Evolutionary conservation across 768 basidiomycete genomes (phyloP).

Genomic region (Grammothele lineata): DNA sequence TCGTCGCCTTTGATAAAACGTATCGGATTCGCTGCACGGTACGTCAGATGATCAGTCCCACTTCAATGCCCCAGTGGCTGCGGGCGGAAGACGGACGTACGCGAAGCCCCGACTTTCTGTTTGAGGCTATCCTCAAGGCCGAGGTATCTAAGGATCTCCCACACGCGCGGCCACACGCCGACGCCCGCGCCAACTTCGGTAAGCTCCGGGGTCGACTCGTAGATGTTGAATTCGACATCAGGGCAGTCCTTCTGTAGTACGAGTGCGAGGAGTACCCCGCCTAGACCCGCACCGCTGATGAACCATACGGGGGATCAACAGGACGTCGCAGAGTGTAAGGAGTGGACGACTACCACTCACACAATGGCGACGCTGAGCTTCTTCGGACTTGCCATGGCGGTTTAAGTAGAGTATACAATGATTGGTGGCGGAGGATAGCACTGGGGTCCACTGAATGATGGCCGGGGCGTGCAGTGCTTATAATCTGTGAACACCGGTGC

Average conservation of each 20-base stretch:
- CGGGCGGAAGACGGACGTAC: too few species aligned
- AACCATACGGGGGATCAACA: not conserved
- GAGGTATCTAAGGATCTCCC: slow-evolving; percentile 7
- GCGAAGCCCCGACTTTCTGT: too few species aligned
- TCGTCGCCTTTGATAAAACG: not conserved
- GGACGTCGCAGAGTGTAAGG: not conserved
- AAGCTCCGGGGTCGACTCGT: slow-evolving; percentile 16
- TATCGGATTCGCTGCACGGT: not conserved
- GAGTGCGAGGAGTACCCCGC: slow-evolving; percentile 16
- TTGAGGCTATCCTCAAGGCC: slow-evolving; percentile 4
- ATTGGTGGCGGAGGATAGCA: too few species aligned
- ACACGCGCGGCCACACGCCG: slow-evolving; percentile 11
- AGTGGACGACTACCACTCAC: not conserved
- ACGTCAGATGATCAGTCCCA: not conserved
- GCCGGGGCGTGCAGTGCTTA: too few species aligned
- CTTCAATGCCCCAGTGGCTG: not conserved
- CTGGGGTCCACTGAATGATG: too few species aligned
- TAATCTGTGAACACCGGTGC: too few species aligned
- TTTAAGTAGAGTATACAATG: too few species aligned
- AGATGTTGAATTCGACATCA: slow-evolving; percentile 17
- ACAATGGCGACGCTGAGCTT: not conserved
- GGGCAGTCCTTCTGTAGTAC: slow-evolving; percentile 9
- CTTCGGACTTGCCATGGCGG: too few species aligned
- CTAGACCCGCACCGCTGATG: slow-evolving; percentile 16
- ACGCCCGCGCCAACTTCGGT: slow-evolving; percentile 20